Conservation (phyloP, 352 stramenopile species). For the Pythium biforme region DNA sequence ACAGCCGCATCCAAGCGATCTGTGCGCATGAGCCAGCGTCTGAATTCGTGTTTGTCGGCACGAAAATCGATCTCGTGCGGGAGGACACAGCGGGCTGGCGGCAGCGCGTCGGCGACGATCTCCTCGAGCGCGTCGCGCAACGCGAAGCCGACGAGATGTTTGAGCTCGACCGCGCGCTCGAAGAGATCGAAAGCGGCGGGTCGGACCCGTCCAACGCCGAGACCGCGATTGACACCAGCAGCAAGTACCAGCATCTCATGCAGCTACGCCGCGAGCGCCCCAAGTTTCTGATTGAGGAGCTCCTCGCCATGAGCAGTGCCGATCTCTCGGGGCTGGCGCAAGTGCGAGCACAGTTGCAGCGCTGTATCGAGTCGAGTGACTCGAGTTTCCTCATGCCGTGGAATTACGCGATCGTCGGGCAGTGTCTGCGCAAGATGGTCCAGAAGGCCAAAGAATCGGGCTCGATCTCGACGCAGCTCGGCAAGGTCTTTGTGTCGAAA, state of each 20-base stretch:
- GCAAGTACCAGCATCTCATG: background rate
- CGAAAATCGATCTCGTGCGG: constrained; percentile 1
- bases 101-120: background rate
- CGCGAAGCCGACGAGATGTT: background rate
- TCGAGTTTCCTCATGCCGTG: constrained; percentile 10
- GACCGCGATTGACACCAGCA: background rate
- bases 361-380: background rate
- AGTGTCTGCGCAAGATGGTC: background rate
- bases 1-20: constrained; percentile 5
- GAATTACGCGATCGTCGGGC: background rate
- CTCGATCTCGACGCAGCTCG: background rate
- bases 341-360: background rate
- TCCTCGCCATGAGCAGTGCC: constrained; percentile 10
- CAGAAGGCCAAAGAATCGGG: background rate
- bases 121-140: background rate
- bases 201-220: no score
- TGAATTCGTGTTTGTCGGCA: constrained; percentile 22
- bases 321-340: background rate
- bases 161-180: background rate
- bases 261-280: background rate
- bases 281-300: background rate
- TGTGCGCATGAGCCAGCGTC: constrained; percentile 8
- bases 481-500: background rate
- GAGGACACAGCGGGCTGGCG: background rate
- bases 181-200: background rate